Evolutionary conservation across 2,329 filamentous ascomycete genomes (phyloP), one percentile per base, ranked within the genome.

Genomic region (Calonectria crousiana): DNA sequence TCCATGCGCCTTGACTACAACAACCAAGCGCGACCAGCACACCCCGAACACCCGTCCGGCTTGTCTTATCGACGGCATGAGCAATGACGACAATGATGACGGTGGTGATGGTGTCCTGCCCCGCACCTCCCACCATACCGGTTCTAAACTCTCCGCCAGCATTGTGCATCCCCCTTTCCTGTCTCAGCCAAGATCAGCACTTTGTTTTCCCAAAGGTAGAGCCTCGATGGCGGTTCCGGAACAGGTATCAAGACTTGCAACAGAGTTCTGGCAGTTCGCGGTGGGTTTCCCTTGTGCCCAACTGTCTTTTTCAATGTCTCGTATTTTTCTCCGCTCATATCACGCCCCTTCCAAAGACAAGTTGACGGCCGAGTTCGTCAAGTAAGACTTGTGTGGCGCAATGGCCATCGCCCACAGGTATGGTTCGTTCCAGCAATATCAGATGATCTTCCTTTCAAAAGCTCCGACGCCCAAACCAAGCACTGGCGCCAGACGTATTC

Each of bases 401-500:
- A 64, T 47, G 38, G 41, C 26, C 60, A 30, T 47, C 38, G 13
- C 38, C 28, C 16, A 30, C 9, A 20, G 36, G 23, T 47, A 38
- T 64, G 60, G 60, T 67, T 67, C 65, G 49, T 52, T 28, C 49
- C 34, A 52, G 23, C 65, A 10, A 67, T 16, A 28, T 30, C 65
- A 53, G 26, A 53, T 34, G 49, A 56, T 53, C 65, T 56, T 67
- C 34, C 26, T 56, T 53, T 56, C 49, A 34, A 30, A 41, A 67
- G 67, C 69, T 72, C 74, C 69, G 78, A 77, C 72, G 71, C 69
- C 62, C 60, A 65, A 53, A 68, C 36, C 51, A 56, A 71, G 49
- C 23, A 16, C 49, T 5, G 41, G 44, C 64, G 53, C 66, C 66
- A 56, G 30, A 65, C 49, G 56, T 16, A 51, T 71, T 79, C 67